phyloP scores from a whole-genome alignment of 2,329 filamentous ascomycete genomes.

The Lachnellula cervina region DNA sequence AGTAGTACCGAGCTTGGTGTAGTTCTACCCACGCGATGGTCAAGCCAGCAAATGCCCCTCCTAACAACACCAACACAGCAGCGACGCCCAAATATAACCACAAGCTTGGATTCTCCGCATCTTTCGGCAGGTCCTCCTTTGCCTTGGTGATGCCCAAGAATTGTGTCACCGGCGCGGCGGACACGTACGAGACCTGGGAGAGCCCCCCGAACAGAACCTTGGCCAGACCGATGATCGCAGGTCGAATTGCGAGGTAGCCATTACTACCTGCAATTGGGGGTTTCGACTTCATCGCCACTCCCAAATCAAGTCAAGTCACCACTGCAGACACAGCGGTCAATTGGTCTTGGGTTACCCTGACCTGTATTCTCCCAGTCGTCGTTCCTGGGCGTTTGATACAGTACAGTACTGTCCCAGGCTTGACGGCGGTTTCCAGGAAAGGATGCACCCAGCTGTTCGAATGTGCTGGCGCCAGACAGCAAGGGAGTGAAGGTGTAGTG shows the following conservation, averaged over 20 bases:
- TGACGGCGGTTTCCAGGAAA: too few relatives aligned
- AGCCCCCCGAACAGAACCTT: slow-evolving; percentile 47
- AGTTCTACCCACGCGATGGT: slow-evolving; percentile 69
- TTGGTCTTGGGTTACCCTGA: background rate
- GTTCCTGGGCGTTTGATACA: too few relatives aligned
- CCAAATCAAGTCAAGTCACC: background rate
- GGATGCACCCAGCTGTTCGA: too few relatives aligned
- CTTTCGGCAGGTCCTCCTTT: slow-evolving; percentile 41
- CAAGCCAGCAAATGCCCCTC: slow-evolving; percentile 89
- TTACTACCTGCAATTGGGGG: slow-evolving; percentile 16
- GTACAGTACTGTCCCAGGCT: too few relatives aligned
- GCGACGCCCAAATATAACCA: slow-evolving; percentile 81
- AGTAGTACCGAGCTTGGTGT: background rate
- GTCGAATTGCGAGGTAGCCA: slow-evolving; percentile 41
- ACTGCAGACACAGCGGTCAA: background rate
- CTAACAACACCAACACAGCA: slow-evolving; percentile 74
- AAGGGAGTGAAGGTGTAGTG: too few relatives aligned
- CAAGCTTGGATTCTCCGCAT: slow-evolving; percentile 57
- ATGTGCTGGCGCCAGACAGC: too few relatives aligned
- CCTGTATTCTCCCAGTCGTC: background rate
- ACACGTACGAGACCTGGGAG: slow-evolving; percentile 33
- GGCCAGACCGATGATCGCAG: slow-evolving; percentile 47
- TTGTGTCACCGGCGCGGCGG: slow-evolving; percentile 31
- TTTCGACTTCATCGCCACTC: slow-evolving; percentile 20
- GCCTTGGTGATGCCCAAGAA: slow-evolving; percentile 43